Evolutionary conservation across 2,329 filamentous ascomycete species (phyloP), one percentile per base, ranked within the genome.

Genomic region (Colletotrichum zoysiae): DNA sequence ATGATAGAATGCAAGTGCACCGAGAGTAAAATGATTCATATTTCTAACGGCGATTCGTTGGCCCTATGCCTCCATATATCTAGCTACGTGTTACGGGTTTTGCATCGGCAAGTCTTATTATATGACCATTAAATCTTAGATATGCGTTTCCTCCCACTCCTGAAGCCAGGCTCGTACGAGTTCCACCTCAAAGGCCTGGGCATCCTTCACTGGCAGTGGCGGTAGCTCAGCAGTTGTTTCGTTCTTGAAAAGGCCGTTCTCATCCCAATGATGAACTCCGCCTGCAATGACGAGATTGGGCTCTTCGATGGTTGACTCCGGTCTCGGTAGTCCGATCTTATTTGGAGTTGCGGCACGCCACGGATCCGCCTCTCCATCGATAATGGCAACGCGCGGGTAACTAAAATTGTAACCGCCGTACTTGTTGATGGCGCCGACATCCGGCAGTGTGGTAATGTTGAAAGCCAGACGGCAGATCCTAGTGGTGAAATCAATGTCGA

Each of bases 191-290:
- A 87, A 80, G 55, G 81, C 78, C 78, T 95, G 92, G 1, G 88
- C 85, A 20, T 90, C 84, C 2, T 82, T 84, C 4, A 94, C 86
- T 2, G 89, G 82, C 1, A 80, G 76, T 0, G 91, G 91, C 1
- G 91, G 91, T 35, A 93, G 76, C 0, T 81, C 81, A 1, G 84
- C 6, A 2, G 84, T 87, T 0, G 90, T 91, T 79, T 93, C 85
- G 71, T 91, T 91, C 1, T 84, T 79, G 63, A 91, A 89, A 20
- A 92, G 76, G 1, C 90, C 91, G 74, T 92, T 91, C 82, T 92
- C 91, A 75, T 93, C 92, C 91, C 92, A 96, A 78, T 95, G 93
- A 79, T 97, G 94, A 26, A 95, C 92, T 0, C 89, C 93, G 26
- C 87, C 87, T 5, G 86, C 82, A 55, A 97, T 94, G 58, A 95